Conservation (phyloP, 176 grass and related monocot species). For the Chrysopogon serrulatus region DNA sequence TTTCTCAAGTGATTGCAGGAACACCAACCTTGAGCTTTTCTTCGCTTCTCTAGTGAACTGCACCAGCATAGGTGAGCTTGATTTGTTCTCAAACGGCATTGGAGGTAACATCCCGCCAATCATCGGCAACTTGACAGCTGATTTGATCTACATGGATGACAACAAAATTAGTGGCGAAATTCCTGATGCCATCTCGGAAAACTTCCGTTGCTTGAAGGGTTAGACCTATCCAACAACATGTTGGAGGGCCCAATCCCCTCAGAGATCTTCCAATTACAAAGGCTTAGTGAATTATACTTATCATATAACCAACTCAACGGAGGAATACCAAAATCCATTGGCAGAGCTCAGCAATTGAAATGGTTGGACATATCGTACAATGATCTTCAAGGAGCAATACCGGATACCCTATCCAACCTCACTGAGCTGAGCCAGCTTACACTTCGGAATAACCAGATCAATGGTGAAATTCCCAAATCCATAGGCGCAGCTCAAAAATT, state of each 20-base stretch:
- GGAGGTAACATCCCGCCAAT: constrained; percentile 26
- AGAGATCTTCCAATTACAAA: too few relatives aligned
- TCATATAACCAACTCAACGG: too few relatives aligned
- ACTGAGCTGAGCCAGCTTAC: background rate
- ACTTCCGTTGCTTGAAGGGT: too few relatives aligned
- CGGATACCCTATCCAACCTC: background rate
- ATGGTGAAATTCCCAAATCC: background rate
- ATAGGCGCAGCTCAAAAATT: background rate
- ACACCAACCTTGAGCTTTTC: constrained; percentile 51
- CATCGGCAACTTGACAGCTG: constrained; percentile 31
- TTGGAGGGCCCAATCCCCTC: too few relatives aligned
- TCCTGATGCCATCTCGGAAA: too few relatives aligned
- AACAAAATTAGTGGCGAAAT: too few relatives aligned
- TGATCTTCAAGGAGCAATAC: background rate
- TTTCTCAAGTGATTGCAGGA: constrained; percentile 30
- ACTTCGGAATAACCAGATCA: background rate
- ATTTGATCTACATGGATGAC: constrained; percentile 28
- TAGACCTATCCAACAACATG: too few relatives aligned
- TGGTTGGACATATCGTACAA: too few relatives aligned
- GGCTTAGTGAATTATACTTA: too few relatives aligned
- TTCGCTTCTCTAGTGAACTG: constrained; percentile 51
- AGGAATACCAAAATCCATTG: too few relatives aligned
- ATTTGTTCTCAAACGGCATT: constrained; percentile 29
- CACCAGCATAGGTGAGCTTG: constrained; percentile 34
- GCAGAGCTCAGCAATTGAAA: too few relatives aligned